Evolutionary conservation across 1,284 basidiomycete species (phyloP), one percentile per base, ranked within the genome.

Genomic region (Cutaneotrichosporon arboriforme): DNA sequence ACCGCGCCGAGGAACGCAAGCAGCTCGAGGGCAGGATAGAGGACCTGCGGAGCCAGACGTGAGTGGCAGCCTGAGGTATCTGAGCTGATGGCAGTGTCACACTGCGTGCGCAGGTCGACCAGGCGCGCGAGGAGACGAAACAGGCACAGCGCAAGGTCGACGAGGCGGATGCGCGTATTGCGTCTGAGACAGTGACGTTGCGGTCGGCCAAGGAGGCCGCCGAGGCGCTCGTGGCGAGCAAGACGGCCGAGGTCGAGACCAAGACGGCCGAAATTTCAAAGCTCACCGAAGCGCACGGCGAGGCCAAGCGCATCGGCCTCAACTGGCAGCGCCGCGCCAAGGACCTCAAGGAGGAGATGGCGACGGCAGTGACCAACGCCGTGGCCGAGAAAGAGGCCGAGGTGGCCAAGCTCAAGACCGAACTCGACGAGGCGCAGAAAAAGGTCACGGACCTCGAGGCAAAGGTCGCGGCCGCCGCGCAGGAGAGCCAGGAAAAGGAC

Each of bases 21-120:
- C 82, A 88, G 15, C 76, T 94, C 31, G 91, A 96, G 72, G 83
- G 79, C 55, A 85, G 91, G 59, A 76, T 92, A 35, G 83, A 87
- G 62, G 80, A 85, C 69, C 75, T 93, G 49, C 88, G 92, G 69
- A 77, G 77, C 26, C 88, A 92, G 65, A 81, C 80, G 87, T 91
- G 66, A 60, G 83, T 78, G 4, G n/a, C 13, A 2, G 2, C 14
- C 36, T 4, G 34, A 39, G 36, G 50, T 10, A 12, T n/a, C n/a
- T 4, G 10, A 43, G 31, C 3, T 47, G 21, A 88, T 86, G 83
- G 72, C 88, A 89, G 67, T 26, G 46, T 47, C 31, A 47, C 59
- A 3, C 73, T 91, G 13, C 82, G 86, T 51, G 75, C 75, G 1
- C 87, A 90, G 63, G 74, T 94, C n/a, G 76, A 79, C 14, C 83